These are phyloP conservation scores for Amesomyces nigricolor DNA, from an alignment of 2,329 filamentous ascomycete species.

Conservation along the genomic window DNA sequence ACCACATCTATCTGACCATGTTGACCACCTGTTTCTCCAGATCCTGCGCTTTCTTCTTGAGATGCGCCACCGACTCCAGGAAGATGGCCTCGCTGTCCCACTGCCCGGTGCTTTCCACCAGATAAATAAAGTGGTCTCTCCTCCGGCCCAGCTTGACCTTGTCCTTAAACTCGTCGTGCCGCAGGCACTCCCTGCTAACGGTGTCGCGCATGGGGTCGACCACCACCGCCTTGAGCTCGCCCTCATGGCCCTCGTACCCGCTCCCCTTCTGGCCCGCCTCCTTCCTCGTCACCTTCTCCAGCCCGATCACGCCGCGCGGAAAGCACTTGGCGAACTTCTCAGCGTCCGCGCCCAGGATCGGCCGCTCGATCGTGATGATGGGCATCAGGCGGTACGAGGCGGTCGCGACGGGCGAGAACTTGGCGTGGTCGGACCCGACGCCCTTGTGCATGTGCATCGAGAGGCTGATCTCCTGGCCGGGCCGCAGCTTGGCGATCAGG, in stretches of 20 bases:
- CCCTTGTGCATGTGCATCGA: conserved; percentile 94
- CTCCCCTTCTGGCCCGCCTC: conserved; percentile 57
- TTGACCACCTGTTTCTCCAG: conserved; percentile 65
- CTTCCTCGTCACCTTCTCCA: conserved; percentile 64
- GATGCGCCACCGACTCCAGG: conserved; percentile 75
- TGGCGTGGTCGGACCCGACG: conserved; percentile 87
- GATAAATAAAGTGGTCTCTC: conserved; percentile 96
- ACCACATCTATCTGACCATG: conserved; percentile 47
- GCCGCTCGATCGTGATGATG: conserved; percentile 73
- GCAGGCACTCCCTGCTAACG: conserved; percentile 84
- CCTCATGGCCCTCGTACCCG: conserved; percentile 67
- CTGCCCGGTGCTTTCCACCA: conserved; percentile 89
- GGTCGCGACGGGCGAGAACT: conserved; percentile 94
- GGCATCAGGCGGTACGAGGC: conserved; percentile 89
- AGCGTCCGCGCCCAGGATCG: conserved; percentile 82
- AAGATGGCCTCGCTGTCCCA: conserved; percentile 93
- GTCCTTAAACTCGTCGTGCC: conserved; percentile 87
- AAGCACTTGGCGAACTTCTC: conserved; percentile 89
- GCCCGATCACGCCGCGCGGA: conserved; percentile 75
- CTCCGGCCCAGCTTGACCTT: conserved; percentile 91
- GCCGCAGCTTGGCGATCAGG: conserved; percentile 86
- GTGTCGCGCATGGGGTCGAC: conserved; percentile 87
- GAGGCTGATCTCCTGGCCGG: conserved; percentile 79
- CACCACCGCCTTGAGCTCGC: conserved; percentile 84
- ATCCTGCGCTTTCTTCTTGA: conserved; percentile 77